Percentiles rank a stretch among this genome's conserved stretches.
phyloP scores from a whole-genome alignment of 306 rosid species.

The Castanea mollissima region DNA sequence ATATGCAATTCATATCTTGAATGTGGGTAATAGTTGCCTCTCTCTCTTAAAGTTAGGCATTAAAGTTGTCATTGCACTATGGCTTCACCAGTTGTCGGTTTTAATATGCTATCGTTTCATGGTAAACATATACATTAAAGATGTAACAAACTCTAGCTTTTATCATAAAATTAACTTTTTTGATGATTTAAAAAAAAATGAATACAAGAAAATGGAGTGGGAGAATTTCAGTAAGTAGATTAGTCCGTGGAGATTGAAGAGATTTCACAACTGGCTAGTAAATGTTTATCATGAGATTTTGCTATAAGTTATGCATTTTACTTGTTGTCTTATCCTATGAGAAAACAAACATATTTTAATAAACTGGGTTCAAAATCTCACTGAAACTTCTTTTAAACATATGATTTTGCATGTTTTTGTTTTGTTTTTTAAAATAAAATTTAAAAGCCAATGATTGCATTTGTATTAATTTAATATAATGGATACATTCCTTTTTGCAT shows the following conservation, averaged over 20 bases:
- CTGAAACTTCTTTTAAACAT: neutral
- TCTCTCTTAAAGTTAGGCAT: neutral
- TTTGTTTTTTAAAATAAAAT: neutral
- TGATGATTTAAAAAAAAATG: neutral
- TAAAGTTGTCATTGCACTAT: neutral
- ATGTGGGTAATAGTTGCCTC: neutral
- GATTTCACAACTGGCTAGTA: neutral
- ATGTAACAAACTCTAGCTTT: neutral
- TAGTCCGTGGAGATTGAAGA: neutral
- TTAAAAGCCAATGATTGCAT: neutral
- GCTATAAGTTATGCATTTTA: neutral
- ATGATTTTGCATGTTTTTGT: neutral
- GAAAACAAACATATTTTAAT: neutral
- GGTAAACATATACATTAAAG: neutral
- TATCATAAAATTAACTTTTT: neutral
- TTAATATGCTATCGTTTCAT: neutral
- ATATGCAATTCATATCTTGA: neutral
- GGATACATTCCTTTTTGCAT: constrained; percentile 10
- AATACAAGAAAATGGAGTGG: neutral
- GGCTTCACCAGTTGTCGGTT: neutral
- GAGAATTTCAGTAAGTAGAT: neutral
- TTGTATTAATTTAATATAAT: neutral
- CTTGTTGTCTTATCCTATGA: neutral
- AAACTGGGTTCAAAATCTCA: constrained; percentile 12
- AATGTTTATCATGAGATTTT: neutral